Percentiles rank a stretch among this genome's conserved stretches.
These are phyloP conservation scores for Hypoxylon sp. DNA, from an alignment of 2,329 filamentous ascomycete genomes.

Conservation along the genomic window DNA sequence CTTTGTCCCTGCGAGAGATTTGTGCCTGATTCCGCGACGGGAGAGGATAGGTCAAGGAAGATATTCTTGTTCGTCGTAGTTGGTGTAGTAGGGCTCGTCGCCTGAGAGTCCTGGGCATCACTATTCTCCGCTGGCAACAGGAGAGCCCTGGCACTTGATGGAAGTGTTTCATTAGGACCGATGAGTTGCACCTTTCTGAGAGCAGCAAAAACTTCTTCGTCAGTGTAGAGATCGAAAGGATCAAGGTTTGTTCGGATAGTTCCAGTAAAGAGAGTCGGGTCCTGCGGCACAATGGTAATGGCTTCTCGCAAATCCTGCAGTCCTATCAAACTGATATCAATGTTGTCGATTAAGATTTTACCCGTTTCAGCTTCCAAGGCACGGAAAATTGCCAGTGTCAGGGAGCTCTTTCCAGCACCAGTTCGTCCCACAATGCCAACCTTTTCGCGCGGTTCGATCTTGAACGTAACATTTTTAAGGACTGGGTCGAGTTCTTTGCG, in stretches of 20 bases:
- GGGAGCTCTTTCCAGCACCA: constrained; percentile 95
- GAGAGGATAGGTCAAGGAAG: constrained; percentile 87
- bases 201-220: constrained; percentile 90
- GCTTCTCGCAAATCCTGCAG: constrained; percentile 93
- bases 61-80: constrained; percentile 89
- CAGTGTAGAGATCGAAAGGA: constrained; percentile 89
- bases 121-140: constrained; percentile 25
- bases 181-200: constrained; percentile 92
- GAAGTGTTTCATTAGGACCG: constrained; percentile 65
- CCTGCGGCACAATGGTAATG: constrained; percentile 98
- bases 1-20: constrained; percentile 97
- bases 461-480: constrained; percentile 86
- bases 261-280: constrained; percentile 93
- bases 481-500: constrained; percentile 89
- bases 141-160: constrained; percentile 40
- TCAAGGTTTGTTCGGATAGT: constrained; percentile 94
- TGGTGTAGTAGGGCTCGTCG: constrained; percentile 48
- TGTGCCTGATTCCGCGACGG: constrained; percentile 89
- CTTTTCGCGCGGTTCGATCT: constrained; percentile 88
- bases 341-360: constrained; percentile 88
- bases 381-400: constrained; percentile 93
- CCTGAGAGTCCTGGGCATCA: constrained; percentile 35
- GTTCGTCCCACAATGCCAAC: constrained; percentile 97
- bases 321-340: constrained; percentile 92
- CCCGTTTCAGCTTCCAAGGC: constrained; percentile 92